Evolutionary conservation across 257 asterid species (phyloP).

Genomic region (Solanum gracilifrons): DNA sequence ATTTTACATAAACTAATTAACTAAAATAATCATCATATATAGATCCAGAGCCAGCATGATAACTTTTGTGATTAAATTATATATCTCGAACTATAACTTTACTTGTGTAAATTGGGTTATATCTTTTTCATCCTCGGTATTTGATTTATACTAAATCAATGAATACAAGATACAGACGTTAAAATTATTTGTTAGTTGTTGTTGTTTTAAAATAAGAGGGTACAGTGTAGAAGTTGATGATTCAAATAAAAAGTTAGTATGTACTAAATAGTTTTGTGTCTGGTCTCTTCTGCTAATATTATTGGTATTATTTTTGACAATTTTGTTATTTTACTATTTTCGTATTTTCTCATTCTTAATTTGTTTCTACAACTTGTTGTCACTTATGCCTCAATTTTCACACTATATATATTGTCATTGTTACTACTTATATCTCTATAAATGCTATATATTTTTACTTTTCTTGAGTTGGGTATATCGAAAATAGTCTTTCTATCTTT

Average conservation of each 20-base stretch:
- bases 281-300: too few relatives aligned
- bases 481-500: too few relatives aligned
- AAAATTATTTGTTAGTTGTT: not conserved
- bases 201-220: not conserved
- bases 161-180: too few relatives aligned
- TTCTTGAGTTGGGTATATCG: not conserved
- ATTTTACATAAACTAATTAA: not conserved
- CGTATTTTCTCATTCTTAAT: too few relatives aligned
- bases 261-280: not conserved
- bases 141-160: not conserved
- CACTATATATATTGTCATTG: too few relatives aligned
- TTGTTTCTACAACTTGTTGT: not conserved
- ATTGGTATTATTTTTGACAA: not conserved
- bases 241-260: too few relatives aligned
- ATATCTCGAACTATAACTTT: not conserved
- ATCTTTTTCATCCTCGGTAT: not conserved
- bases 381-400: not conserved
- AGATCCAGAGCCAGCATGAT: not conserved
- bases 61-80: not conserved
- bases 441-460: too few relatives aligned
- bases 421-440: not conserved
- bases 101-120: not conserved
- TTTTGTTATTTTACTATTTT: too few relatives aligned
- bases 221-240: not conserved
- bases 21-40: not conserved